phyloP scores from a whole-genome alignment of 2,329 filamentous ascomycete genomes.

The Cladosporium sp. region DNA sequence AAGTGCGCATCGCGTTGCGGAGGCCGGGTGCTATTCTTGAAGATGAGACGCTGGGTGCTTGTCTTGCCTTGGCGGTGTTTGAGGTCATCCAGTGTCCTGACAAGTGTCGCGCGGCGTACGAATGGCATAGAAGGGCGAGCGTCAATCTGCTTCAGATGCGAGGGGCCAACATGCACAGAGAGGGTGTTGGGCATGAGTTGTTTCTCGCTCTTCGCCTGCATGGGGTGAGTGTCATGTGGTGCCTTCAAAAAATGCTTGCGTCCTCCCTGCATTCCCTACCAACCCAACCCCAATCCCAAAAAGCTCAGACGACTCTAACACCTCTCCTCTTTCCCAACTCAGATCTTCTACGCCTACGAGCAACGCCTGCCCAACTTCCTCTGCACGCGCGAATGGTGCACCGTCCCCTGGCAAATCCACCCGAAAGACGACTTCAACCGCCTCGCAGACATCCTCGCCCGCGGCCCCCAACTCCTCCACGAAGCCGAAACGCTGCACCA shows the following conservation, averaged over 20 bases:
- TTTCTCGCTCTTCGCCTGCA: constrained; percentile 2
- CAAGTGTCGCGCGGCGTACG: not conserved
- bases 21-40: not conserved
- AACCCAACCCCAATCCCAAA: too few species aligned
- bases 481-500: not conserved
- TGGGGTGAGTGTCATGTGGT: constrained; percentile 2
- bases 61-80: constrained; percentile 1
- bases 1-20: constrained; percentile 3
- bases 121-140: constrained; percentile 8
- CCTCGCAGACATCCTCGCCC: constrained; percentile 2
- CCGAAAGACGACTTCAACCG: constrained; percentile 3
- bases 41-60: constrained; percentile 6
- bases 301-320: too few species aligned
- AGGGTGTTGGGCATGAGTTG: constrained; percentile 3
- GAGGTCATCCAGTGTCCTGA: constrained; percentile 4
- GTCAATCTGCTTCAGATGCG: constrained; percentile 2
- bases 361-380: constrained; percentile 1
- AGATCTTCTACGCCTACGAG: constrained; percentile 12
- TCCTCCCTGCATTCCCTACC: too few species aligned
- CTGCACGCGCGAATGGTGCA: constrained; percentile 3
- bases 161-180: not conserved
- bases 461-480: not conserved
- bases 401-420: constrained; percentile 1
- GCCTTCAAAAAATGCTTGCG: too few species aligned
- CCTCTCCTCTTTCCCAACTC: not conserved